These are phyloP conservation scores for Lathyrus tuberosus DNA, from an alignment of 306 rosid genomes.

Conservation along the genomic window DNA sequence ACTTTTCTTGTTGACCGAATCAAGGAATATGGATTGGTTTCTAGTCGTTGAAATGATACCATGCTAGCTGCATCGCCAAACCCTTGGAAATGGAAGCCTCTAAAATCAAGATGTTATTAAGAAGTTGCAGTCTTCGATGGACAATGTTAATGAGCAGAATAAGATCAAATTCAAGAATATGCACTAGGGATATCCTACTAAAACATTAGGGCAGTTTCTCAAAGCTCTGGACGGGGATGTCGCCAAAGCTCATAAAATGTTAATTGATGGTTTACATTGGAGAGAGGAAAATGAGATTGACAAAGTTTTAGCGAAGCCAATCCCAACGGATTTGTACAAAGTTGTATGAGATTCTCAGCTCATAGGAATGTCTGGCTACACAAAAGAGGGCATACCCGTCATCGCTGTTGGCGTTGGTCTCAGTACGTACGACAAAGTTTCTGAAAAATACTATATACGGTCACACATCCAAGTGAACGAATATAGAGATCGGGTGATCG, in stretches of 20 bases:
- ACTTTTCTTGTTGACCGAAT: slow-evolving; percentile 75
- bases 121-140: slow-evolving; percentile 69
- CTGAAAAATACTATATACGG: slow-evolving; percentile 93
- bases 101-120: slow-evolving; percentile 76
- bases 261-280: slow-evolving; percentile 87
- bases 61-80: slow-evolving; percentile 80
- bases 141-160: slow-evolving; percentile 66
- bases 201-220: slow-evolving; percentile 74
- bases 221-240: slow-evolving; percentile 89
- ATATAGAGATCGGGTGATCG: slow-evolving; percentile 80
- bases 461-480: slow-evolving; percentile 95
- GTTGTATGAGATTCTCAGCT: slow-evolving; percentile 77
- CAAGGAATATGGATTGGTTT: slow-evolving; percentile 65
- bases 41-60: slow-evolving; percentile 53
- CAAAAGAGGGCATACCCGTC: slow-evolving; percentile 96
- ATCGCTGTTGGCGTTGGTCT: slow-evolving; percentile 87
- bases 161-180: slow-evolving; percentile 76
- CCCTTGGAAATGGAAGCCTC: no score
- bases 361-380: slow-evolving; percentile 69
- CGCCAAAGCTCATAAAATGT: slow-evolving; percentile 86
- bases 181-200: slow-evolving; percentile 77
- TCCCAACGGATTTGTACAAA: slow-evolving; percentile 70
- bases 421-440: slow-evolving; percentile 89
- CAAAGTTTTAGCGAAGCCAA: slow-evolving; percentile 76
- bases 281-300: slow-evolving; percentile 83